Conservation (phyloP, 352 stramenopile genomes). For the Blastocystis sp. region DNA sequence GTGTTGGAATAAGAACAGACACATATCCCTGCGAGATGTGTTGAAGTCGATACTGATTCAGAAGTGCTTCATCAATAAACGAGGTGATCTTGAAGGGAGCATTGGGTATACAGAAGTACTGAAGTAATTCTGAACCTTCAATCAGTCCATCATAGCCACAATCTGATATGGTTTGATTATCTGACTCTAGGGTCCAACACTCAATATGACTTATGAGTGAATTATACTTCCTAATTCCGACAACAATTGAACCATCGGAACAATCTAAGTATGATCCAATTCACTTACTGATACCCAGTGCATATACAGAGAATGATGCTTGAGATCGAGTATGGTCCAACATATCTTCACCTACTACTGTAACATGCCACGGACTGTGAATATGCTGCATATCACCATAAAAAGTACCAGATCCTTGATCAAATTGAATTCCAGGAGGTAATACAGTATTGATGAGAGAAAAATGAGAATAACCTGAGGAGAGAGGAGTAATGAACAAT, state of each 20-base stretch:
- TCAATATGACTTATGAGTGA: not conserved
- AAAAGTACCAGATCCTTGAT: not conserved
- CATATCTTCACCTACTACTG: constrained; percentile 34
- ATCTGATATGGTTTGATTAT: not conserved
- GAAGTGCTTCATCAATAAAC: not conserved
- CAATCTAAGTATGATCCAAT: not conserved
- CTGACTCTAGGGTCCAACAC: not conserved
- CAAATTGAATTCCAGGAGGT: not conserved
- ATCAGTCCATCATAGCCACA: not conserved
- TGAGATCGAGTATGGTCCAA: not conserved
- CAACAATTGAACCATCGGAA: not conserved
- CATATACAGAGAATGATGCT: not conserved
- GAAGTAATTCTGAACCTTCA: not conserved
- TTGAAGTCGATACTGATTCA: not conserved
- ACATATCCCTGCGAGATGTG: not conserved
- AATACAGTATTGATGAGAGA: not conserved
- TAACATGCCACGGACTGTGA: not conserved
- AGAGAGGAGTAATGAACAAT: not conserved
- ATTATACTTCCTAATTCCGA: not conserved
- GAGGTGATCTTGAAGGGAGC: not conserved
- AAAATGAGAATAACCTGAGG: constrained; percentile 39
- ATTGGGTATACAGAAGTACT: constrained; percentile 15
- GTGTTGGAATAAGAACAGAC: not conserved
- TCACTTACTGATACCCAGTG: not conserved
- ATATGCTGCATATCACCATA: not conserved